Base-by-base conservation (phyloP, 2,329 filamentous ascomycete genomes). In the Xylogone sp. region DNA sequence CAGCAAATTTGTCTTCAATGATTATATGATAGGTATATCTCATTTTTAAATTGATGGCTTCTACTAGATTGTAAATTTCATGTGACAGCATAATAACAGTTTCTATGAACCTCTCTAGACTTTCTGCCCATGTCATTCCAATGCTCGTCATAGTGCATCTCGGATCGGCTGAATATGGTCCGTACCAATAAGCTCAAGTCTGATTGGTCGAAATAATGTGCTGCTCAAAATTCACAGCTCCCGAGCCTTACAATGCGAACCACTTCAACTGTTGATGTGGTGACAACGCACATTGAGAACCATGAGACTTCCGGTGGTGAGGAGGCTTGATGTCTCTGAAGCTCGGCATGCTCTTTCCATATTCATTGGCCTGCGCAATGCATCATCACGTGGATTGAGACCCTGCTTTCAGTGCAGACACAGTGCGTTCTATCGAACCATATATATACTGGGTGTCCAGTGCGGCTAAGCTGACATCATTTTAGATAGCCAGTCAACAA, bases 321-420 rank as follows among this genome's bases (percentile, higher is more conserved):
- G 54, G 8, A 54, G 47, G 22, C 45, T 51, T 21, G 51, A 49
- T 12, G 43, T 63, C 21, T 59, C 59, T 7, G 45, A 48, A 13
- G 56, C 56, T 1, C 49, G 48, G 42, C 57, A 64, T 45, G 58
- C 58, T 20, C 52, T 65, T 45, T 49, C 54, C 18, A 29, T 62
- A 8, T 61, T 67, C 31, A 59, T 64, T 45, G 56, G 59, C 10
- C 34, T 63, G 21, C 48, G 52, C 18, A 62, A 56, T 56, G 47
- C 21, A 7, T 42, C 49, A 21, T 48, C 58, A 12, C 50, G 56
- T 19, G 53, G 47, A 46, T 49, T 53, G 39, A 44, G 54, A 31
- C 43, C 56, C 12, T 66, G 58, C 48, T 54, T 52, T 43, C 62
- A 60, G 46, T 66, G 64, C 47, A 56, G 62, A 42, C 54, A 62